A percentile compares a stretch with the other conserved stretches of the same genome.
Evolutionary conservation across 139 green algal species (phyloP).

Genomic region (Ulvella scutata): DNA sequence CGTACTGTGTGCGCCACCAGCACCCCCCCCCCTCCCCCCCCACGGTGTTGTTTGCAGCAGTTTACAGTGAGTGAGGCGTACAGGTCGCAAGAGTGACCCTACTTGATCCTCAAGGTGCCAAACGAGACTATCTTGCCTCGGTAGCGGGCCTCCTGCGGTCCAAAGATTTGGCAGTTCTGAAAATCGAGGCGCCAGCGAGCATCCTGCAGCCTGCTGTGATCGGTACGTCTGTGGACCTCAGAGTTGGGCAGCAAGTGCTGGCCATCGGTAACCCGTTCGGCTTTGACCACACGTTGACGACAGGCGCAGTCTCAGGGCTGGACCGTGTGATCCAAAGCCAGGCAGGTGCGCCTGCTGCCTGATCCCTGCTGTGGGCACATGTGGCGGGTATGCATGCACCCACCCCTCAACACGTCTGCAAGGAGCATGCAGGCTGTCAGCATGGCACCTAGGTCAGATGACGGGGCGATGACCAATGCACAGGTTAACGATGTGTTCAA

Average conservation of each 20-base stretch:
- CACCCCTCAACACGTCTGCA: too few relatives aligned
- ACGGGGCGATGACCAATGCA: too few relatives aligned
- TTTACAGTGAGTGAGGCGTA: neutral
- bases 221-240: neutral
- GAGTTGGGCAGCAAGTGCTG: conserved; percentile 54
- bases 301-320: conserved; percentile 36
- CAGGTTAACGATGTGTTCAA: too few relatives aligned
- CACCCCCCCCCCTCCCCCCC: neutral
- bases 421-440: too few relatives aligned
- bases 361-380: neutral
- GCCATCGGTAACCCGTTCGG: conserved; percentile 51
- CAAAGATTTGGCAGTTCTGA: conserved; percentile 18
- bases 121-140: conserved; percentile 17
- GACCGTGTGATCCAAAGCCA: conserved; percentile 41
- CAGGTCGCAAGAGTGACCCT: conserved; percentile 43
- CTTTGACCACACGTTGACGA: conserved; percentile 43
- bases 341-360: conserved; percentile 19
- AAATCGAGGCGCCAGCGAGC: conserved; percentile 6
- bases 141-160: conserved; percentile 8
- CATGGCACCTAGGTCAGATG: too few relatives aligned
- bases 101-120: conserved; percentile 30
- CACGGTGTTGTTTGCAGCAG: neutral
- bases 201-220: neutral
- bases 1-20: neutral
- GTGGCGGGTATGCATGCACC: too few relatives aligned